These are phyloP conservation scores for Penicillium corylophilum DNA, from an alignment of 2,329 filamentous ascomycete species.

Conservation along the genomic window DNA sequence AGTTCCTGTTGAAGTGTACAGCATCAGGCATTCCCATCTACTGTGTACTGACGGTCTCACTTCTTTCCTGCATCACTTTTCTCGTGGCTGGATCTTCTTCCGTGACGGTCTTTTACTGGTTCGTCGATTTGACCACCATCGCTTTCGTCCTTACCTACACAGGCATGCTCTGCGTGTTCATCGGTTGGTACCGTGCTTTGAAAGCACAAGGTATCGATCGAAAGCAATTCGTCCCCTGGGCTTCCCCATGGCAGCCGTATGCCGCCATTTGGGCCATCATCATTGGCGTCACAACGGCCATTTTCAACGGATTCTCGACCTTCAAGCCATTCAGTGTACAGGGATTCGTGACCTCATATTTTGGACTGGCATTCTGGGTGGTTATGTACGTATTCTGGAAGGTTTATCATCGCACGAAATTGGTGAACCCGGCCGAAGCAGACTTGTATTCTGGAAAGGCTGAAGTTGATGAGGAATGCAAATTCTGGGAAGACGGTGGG, in stretches of 20 bases:
- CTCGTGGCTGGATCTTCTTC: slow-evolving; percentile 64
- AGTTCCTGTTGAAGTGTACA: slow-evolving; percentile 59
- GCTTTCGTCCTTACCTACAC: slow-evolving; percentile 49
- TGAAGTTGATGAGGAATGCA: slow-evolving; percentile 36
- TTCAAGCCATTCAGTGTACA: slow-evolving; percentile 44
- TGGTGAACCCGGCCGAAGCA: slow-evolving; percentile 27
- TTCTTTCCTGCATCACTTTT: slow-evolving; percentile 68
- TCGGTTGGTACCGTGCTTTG: slow-evolving; percentile 69
- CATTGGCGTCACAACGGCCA: slow-evolving; percentile 55
- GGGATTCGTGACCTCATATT: slow-evolving; percentile 53
- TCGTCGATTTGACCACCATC: slow-evolving; percentile 57
- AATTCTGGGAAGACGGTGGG: slow-evolving; percentile 34
- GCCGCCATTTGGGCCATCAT: slow-evolving; percentile 63
- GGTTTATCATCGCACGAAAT: slow-evolving; percentile 29
- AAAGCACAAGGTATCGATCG: slow-evolving; percentile 67
- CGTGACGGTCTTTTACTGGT: slow-evolving; percentile 68
- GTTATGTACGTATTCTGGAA: slow-evolving; percentile 43
- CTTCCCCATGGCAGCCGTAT: slow-evolving; percentile 66
- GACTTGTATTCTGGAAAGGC: slow-evolving; percentile 35
- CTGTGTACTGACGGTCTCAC: slow-evolving; percentile 63
- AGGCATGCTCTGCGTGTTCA: slow-evolving; percentile 66
- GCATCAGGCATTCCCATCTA: slow-evolving; percentile 67
- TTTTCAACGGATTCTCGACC: slow-evolving; percentile 63
- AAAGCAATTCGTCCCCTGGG: slow-evolving; percentile 64
- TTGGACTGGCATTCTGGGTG: slow-evolving; percentile 46